Base-by-base conservation (phyloP, 2,329 filamentous ascomycete species). In the Diplodia mutila region DNA sequence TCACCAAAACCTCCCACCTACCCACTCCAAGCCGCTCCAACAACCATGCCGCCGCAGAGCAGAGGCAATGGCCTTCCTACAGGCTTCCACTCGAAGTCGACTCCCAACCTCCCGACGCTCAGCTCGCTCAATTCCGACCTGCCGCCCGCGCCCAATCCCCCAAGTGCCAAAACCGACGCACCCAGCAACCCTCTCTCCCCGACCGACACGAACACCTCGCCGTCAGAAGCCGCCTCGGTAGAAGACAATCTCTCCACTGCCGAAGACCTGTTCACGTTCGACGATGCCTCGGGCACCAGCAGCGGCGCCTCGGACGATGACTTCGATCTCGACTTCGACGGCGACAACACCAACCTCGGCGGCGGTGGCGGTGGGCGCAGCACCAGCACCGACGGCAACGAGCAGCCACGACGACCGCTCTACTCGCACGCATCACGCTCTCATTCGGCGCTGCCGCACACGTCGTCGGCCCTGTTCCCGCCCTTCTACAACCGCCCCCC, bases 401-500 rank as follows among this genome's bases (percentile, higher is more conserved):
- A 9, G 16, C 71, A 27, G 64, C 71, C 42, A 4, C 65, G 42
- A 55, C 77, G 75, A 34, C 82, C 78, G 34, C 78, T 82, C 37
- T 80, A 78, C 69, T 80, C 80, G 68, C 80, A 79, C 73, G 74
- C 73, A 54, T 83, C 79, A 4, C 78, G 79, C 53, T 82, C 81
- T 25, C 78, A 84, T 59, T 80, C 77, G n/a, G 79, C 83, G 46
- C 78, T 84, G 1, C 79, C 72, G 23, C 75, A 76, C 27, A 74
- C 75, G 3, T 70, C 73, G 1, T 74, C 71, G 27, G 72, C 73
- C 8, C 73, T 83, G 70, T 91, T 90, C 77, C 95, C 95, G 29
- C 95, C 95, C 18, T 98, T 98, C 84, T 99, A 99, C 84, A 96
- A 96, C 71, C 89, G 94, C 3, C 95, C 95, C n/a, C 95, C 95